Evolutionary conservation across 306 rosid species (phyloP), one percentile per base, ranked within the genome.

Genomic region (Prunus kanzakura): DNA sequence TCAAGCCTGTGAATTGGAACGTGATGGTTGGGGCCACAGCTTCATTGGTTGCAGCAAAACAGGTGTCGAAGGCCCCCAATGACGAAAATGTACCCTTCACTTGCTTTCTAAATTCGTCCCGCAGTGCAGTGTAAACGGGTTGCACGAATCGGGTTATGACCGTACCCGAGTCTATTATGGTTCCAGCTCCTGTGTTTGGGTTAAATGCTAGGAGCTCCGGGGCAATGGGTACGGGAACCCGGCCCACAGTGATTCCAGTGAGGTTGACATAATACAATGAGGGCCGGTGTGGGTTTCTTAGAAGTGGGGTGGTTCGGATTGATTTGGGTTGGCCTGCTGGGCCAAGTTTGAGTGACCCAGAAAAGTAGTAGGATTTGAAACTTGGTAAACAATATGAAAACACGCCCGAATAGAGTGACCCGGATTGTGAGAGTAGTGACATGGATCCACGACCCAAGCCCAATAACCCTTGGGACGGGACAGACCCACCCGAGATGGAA

Each of bases 301-400:
- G 88, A 13, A 95, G 96, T 7, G 98, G 97, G 64, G 96, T 95
- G 67, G 91, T 87, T 7, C 89, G 84, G 18, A 95, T 95, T 35
- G 70, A 70, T 79, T 75, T 90, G 77, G 98, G 96, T 47, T 95
- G 98, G 6, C 98, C 93, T 8, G 46, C 73, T 2, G 91, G 96
- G 12, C 97, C 97, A 1, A 95, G 89, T 70, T 88, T 95, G 20
- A 92, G 90, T 9, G 97, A 90, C 54, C 98, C 98, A 16, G 97
- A 95, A 69, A 95, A 92, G 85, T 92, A 90, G 83, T 78, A 86
- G 0, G 98, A 95, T 74, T 95, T 92, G 88, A 87, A 92, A 51
- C 97, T 95, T 0, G 98, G 98, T 1, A 95, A 84, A 14, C 97
- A 95, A 69, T 95, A 95, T 0, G 98, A 95, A 78, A 92, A 92